Percentiles rank a stretch among this genome's conserved stretches.
Evolutionary conservation across 495 filamentous ascomycete species (phyloP).

Genomic region (Neurospora pannonica): DNA sequence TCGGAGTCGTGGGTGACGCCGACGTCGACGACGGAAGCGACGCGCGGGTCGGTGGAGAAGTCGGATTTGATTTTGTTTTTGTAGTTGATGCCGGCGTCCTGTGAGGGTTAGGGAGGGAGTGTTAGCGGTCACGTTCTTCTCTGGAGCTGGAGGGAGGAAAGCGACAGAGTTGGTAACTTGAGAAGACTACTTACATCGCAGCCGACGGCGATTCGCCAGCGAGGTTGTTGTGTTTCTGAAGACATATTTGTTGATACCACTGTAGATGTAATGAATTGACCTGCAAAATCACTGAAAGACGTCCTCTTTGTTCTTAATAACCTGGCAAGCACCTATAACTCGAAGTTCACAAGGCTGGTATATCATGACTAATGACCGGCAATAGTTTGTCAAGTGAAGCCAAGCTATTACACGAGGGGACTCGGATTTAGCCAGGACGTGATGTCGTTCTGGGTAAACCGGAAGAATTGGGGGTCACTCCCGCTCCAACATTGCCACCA

Average conservation of each 20-base stretch:
- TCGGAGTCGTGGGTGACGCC: conserved; percentile 33
- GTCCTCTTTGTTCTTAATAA: neutral
- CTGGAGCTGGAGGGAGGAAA: neutral
- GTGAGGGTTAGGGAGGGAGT: neutral
- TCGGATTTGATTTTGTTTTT: conserved; percentile 69
- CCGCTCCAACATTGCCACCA: neutral
- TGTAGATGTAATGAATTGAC: neutral
- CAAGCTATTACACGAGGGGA: neutral
- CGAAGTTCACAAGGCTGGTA: neutral
- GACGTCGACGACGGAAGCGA: conserved; percentile 62
- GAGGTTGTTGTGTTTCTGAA: conserved; percentile 2
- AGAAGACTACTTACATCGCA: conserved; percentile 34
- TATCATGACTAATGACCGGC: neutral
- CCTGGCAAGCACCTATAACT: neutral
- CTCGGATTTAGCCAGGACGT: neutral
- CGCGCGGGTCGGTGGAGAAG: conserved; percentile 56
- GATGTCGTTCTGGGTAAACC: neutral
- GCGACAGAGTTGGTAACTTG: neutral
- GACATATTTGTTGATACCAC: neutral
- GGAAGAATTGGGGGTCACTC: neutral
- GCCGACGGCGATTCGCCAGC: conserved; percentile 39
- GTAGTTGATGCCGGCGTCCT: conserved; percentile 72
- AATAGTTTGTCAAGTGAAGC: neutral
- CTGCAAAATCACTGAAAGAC: neutral
- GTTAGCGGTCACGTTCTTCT: conserved; percentile 8